These are phyloP conservation scores for Lactarius evosmus DNA, from an alignment of 768 basidiomycete genomes.

Conservation along the genomic window DNA sequence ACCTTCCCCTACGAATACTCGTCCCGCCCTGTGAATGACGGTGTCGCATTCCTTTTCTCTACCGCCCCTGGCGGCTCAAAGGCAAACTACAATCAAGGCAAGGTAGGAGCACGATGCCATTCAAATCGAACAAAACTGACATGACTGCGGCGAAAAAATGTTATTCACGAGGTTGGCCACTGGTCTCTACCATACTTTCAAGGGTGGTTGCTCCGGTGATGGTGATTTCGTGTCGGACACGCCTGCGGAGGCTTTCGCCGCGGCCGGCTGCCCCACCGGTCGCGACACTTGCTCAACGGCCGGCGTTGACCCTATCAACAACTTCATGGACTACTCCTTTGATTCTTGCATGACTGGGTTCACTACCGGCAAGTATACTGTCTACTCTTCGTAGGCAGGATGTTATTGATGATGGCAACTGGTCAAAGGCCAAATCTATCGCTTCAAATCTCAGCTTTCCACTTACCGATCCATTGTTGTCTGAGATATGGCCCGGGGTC, in stretches of 20 bases:
- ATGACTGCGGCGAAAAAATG: slow-evolving; percentile 34
- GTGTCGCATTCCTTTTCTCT: slow-evolving; percentile 40
- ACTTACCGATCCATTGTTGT: too few relatives aligned
- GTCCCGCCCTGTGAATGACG: slow-evolving; percentile 45
- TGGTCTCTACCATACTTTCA: slow-evolving; percentile 58
- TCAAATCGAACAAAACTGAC: not conserved
- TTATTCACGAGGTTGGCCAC: slow-evolving; percentile 59
- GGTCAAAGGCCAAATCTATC: slow-evolving; percentile 34
- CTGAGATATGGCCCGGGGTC: slow-evolving; percentile 12
- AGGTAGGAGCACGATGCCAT: too few relatives aligned
- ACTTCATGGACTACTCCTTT: slow-evolving; percentile 54
- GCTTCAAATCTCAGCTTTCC: too few relatives aligned
- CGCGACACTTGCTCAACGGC: slow-evolving; percentile 31
- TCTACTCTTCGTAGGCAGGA: not conserved
- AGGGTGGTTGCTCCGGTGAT: slow-evolving; percentile 42
- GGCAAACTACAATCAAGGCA: too few relatives aligned
- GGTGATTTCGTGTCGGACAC: too few relatives aligned
- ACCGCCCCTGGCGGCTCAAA: slow-evolving; percentile 41
- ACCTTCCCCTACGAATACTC: slow-evolving; percentile 49
- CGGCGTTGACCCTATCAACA: slow-evolving; percentile 45
- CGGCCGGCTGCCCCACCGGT: too few relatives aligned
- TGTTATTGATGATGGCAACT: not conserved
- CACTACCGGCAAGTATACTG: slow-evolving; percentile 40
- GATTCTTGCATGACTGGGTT: slow-evolving; percentile 51
- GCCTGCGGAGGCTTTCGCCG: too few relatives aligned